Base-by-base conservation (phyloP, 1,284 basidiomycete genomes). In the Rhodotorula sp. region DNA sequence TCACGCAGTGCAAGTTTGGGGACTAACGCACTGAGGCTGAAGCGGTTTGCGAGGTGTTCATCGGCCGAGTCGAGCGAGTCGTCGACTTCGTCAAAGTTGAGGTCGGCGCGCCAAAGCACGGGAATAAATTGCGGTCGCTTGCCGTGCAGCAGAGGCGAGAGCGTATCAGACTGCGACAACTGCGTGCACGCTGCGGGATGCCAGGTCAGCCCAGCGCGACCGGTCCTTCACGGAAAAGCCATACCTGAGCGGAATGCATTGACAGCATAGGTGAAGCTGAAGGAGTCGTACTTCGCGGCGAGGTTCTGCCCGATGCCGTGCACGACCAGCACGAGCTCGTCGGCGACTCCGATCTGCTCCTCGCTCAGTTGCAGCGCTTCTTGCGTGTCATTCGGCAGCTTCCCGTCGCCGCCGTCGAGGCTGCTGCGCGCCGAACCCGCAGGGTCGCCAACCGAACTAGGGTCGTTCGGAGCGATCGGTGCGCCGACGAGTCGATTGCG, bases 251-350 rank as follows among this genome's bases (percentile, higher is more conserved):
- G 73, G 53, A 79, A 70, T 34, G 75, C 71, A 62, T 78, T 79
- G 65, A 75, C 74, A 5, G 78, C 78, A 60, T 79, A 74, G 4
- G 77, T 70, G 60, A 80, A 79, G 44, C 70, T 72, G 64, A 80
- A 79, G 0, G 74, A 75, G 25, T 79, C 76, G 68, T 79, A 80
- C 1, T 69, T 69, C 9, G 66, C 54, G 2, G 79, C 78, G 48
- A 80, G 70, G 68, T 75, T 58, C 63, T 79, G 79, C 7, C 78
- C 79, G 46, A 79, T 78, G 16, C 79, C 78, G 62, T 79, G 79
- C 7, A 79, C 66, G 42, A 80, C 77, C 25, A 80, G 71, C 13
- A 78, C 77, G 19, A 80, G 74, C 58, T 79, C 77, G 23, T 78
- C 74, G 9, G 78, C 74, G 41, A 67, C 67, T 13, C 72, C 74